A percentile compares a stretch with the other conserved stretches of the same genome.
Conservation (phyloP, 148 eudicot species). For the Vaccinium macrocarpon region DNA sequence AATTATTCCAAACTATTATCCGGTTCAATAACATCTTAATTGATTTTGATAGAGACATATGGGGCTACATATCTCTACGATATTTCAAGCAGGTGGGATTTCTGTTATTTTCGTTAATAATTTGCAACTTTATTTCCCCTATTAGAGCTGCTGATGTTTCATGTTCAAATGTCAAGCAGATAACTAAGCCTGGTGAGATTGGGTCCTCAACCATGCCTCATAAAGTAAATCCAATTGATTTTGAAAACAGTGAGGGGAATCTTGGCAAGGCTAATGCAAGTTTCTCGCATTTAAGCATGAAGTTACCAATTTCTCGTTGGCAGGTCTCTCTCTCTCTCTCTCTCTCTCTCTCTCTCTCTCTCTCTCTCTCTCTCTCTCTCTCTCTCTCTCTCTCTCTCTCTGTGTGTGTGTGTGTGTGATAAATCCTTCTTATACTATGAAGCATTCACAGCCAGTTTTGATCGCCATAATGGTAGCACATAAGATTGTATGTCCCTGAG, state of each 20-base stretch:
- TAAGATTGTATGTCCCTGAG: not conserved
- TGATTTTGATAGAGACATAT: conserved; percentile 84
- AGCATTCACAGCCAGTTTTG: not conserved
- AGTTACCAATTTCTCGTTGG: conserved; percentile 92
- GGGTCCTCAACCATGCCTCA: conserved; percentile 99
- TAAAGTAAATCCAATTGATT: conserved; percentile 96
- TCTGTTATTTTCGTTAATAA: not conserved
- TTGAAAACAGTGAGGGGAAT: conserved; percentile 98
- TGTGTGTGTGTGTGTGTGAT: too few relatives aligned
- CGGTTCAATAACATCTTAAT: conserved; percentile 76
- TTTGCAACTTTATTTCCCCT: conserved; percentile 7
- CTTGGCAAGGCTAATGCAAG: conserved; percentile 83
- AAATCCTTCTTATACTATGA: not conserved
- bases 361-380: conserved; percentile 31
- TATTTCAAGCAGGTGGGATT: conserved; percentile 83
- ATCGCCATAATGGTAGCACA: not conserved
- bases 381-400: not conserved
- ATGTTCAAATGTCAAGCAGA: conserved; percentile 36
- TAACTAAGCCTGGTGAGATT: conserved; percentile 85
- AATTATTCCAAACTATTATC: conserved; percentile 67
- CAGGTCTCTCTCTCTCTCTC: conserved; percentile 49
- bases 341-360: not conserved
- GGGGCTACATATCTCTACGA: conserved; percentile 87
- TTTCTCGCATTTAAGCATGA: conserved; percentile 65
- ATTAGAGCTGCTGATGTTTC: not conserved